Base-by-base conservation (phyloP, 2,329 filamentous ascomycete species). In the Cylindrodendrum hubeiense region DNA sequence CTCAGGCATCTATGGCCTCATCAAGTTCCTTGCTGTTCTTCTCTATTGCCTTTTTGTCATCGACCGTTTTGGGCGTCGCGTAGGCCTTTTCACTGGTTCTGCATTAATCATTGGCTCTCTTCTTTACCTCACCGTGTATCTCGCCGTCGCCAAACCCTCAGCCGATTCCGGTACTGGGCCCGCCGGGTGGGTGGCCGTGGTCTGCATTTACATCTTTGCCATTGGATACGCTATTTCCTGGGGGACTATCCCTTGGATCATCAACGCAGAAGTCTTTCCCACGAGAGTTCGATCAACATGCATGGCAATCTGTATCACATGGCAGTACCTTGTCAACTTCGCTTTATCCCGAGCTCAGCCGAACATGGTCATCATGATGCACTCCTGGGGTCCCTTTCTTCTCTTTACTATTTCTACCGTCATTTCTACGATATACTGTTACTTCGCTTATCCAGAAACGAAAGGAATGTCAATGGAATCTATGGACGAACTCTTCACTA, bases 201-300 rank as follows among this genome's bases (percentile, higher is more conserved):
- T 64, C 28, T 43, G 43, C 2, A 64, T 64, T 43, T 64, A 64
- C 34, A 60, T 64, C 33, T 64, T 64, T 41, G 61, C 61, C 12
- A 39, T 64, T 7, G 61, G 61, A 12, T 64, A 64, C 34, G 61
- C 61, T 24, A 58, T 53, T n/a, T 64, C 61, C 7, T 64, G 61
- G 61, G 49, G 55, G 6, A 64, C 61, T 5, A 50, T 64, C 59
- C 61, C 54, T 9, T 64, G 61, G 61, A 60, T 64, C 30, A 64
- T 64, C 22, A 64, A 64, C 49, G 50, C 44, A 1, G 59, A 63
- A 15, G 60, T 57, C 6, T 63, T 63, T 17, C 60, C 60, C 9
- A 63, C 49, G 9, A 46, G n/a, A 17, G 46, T 63, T 8, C 44
- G 53, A 15, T 63, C 60, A 26, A 63, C 60, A 15, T 63, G 60